Base-by-base conservation (phyloP, 2,329 filamentous ascomycete species). In the Nectriaceae sp. region DNA sequence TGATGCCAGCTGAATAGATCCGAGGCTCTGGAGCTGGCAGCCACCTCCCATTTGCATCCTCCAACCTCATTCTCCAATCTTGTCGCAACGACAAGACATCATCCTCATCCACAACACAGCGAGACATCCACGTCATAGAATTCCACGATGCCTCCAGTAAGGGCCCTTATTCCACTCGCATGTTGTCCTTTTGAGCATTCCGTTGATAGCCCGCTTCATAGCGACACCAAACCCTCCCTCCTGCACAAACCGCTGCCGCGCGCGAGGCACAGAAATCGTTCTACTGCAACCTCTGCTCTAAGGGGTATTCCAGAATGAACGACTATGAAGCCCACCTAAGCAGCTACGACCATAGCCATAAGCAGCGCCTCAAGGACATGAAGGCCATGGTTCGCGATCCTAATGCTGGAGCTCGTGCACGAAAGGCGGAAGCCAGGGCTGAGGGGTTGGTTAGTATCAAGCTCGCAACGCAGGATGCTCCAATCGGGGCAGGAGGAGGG, bases 281-380 rank as follows among this genome's bases (percentile, higher is more conserved):
- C 73, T 91, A 89, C 73, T 95, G 87, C 75, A 82, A 85, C 35
- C 82, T 97, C 46, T 97, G 94, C 75, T 85, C 88, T 55, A 97
- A 97, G 73, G 93, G 92, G 61, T 99, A 97, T 72, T 85, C 87
- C 2, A 90, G 94, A 47, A 93, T 96, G 79, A 93, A 95, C 66
- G 93, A 97, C 68, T 97, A 95, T 69, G 93, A 97, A 70, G 88
- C 92, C 6, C 94, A 99, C 69, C 89, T 97, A 47, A 85, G 85
- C 55, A 94, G 89, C 62, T 97, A 97, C 70, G 94, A 97, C 66
- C 94, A 99, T 72, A 89, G 89, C 61, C 94, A 99, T 71, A 92
- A 91, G 68, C 91, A 95, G 74, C 87, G 89, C 42, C 81, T 92
- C 49, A 89, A 90, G 70, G 89, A 94, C 62, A 91, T 93, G 88